Conservation (phyloP, 2,329 filamentous ascomycete genomes). For the Penicillium nordicum region DNA sequence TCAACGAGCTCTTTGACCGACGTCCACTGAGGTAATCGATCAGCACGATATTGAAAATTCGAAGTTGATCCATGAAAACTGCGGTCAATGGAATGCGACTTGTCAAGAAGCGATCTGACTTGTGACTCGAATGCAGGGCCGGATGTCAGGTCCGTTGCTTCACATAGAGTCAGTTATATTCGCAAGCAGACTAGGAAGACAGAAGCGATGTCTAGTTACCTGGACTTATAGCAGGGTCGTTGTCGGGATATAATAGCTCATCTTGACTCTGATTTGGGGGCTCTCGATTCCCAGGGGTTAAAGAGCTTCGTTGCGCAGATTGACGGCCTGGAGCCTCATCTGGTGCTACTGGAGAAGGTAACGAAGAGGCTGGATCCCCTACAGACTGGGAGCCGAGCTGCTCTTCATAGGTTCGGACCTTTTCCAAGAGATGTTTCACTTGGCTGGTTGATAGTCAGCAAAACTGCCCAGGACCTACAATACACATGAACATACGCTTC, state of each 20-base stretch:
- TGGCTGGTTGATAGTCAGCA: conserved; percentile 3
- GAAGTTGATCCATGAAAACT: background rate
- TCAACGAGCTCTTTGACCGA: conserved; percentile 7
- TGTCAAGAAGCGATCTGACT: conserved; percentile 17
- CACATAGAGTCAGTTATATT: background rate
- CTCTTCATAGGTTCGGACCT: conserved; percentile 16
- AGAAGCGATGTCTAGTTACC: background rate
- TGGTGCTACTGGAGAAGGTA: background rate
- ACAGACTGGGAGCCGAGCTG: background rate
- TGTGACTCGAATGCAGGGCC: conserved; percentile 22
- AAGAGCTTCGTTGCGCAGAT: background rate
- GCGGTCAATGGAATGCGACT: conserved; percentile 1
- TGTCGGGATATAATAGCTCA: background rate
- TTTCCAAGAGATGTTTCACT: conserved; percentile 15
- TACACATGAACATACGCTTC: conserved; percentile 13
- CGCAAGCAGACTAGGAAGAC: background rate
- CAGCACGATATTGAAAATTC: background rate
- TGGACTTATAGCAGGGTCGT: conserved; percentile 13
- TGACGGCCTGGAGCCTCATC: background rate
- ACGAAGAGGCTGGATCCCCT: background rate
- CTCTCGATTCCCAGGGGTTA: background rate
- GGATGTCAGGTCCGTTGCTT: conserved; percentile 20
- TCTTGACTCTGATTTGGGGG: background rate
- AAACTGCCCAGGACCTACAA: background rate
- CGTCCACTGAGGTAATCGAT: conserved; percentile 1